A percentile compares a stretch with the other conserved stretches of the same genome.
phyloP scores from a whole-genome alignment of 148 eudicot genomes.

The Rhododendron mucronatum region DNA sequence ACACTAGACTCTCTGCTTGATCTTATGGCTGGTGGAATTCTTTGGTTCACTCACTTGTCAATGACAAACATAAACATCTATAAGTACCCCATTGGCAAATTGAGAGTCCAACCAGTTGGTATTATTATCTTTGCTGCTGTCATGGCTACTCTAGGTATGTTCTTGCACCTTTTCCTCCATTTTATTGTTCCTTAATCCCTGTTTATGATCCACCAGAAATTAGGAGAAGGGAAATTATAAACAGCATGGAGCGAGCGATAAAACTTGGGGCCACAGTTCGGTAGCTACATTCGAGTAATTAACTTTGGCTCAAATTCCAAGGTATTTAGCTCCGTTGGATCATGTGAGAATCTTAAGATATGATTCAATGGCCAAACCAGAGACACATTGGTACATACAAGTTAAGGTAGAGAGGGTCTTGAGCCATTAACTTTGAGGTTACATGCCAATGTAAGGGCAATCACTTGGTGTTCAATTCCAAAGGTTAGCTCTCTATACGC shows the following conservation, averaged over 20 bases:
- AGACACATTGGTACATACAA: not conserved
- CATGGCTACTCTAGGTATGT: slow-evolving; percentile 77
- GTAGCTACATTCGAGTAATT: not conserved
- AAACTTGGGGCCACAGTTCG: not conserved
- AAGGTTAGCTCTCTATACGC: not conserved
- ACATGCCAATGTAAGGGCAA: not conserved
- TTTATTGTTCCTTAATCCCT: not conserved
- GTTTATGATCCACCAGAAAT: not conserved
- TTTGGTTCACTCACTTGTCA: slow-evolving; percentile 69
- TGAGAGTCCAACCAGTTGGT: slow-evolving; percentile 78
- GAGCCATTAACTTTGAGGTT: not conserved
- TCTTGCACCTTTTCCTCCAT: not conserved
- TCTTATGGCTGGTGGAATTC: slow-evolving; percentile 72
- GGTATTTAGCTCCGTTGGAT: not conserved
- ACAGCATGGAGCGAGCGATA: not conserved
- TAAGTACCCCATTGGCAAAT: slow-evolving; percentile 69
- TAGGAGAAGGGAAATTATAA: not conserved
- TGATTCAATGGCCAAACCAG: not conserved
- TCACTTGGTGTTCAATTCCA: not conserved
- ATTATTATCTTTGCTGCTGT: slow-evolving; percentile 76
- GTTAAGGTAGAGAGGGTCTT: not conserved
- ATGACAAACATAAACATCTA: slow-evolving; percentile 71
- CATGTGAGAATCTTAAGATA: not conserved
- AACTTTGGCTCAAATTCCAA: not conserved
- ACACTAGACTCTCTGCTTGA: slow-evolving; percentile 72